Evolutionary conservation across 192 early-diverging fungal genomes (phyloP), one percentile per base, ranked within the genome.

Genomic region (Coemansia sp.): DNA sequence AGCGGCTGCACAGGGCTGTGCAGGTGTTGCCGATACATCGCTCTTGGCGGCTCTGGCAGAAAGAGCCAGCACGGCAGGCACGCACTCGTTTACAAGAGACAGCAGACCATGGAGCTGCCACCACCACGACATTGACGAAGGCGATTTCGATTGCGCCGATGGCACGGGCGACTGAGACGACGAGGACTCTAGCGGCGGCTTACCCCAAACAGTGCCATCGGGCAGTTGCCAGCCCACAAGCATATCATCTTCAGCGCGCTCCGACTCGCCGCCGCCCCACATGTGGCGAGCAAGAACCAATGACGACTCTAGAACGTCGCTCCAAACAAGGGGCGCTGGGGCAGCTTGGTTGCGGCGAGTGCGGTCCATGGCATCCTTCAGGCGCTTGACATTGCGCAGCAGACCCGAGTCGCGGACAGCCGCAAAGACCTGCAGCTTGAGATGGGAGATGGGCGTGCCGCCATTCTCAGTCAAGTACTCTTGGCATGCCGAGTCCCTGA

Each of bases 141-240:
- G 31, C 13, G 31, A 40, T 55, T 36, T 36, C 34, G 34, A 4
- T 36, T 4, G 46, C 65, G 50, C 1, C 3, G 12, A 22, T 22
- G 8, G 27, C 40, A 15, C 18, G 3, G 52, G 40, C 57, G 22
- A 29, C 41, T 64, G 15, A 18, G 16, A 46, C 7, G 39, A 38
- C 65, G 33, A 16, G 18, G 40, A 11, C 9, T 58, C 27, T 8
- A 36, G 13, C 46, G 18, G 22, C 29, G 38, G 58, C 3, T 34
- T 62, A 12, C 71, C 79, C 79, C 79, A 81, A 16, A 81, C 79
- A 9, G 74, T 68, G 24, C 73, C 79, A 24, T 81, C 79, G 7
- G 79, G 79, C 27, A 81, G 71, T 64, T 66, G 68, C 79, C 79
- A 81, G 6, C 79, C 79, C 18, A 64, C 65, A 53, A 81, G 61